Evolutionary conservation across 2,329 filamentous ascomycete species (phyloP).

Genomic region (Fusarium sp.): DNA sequence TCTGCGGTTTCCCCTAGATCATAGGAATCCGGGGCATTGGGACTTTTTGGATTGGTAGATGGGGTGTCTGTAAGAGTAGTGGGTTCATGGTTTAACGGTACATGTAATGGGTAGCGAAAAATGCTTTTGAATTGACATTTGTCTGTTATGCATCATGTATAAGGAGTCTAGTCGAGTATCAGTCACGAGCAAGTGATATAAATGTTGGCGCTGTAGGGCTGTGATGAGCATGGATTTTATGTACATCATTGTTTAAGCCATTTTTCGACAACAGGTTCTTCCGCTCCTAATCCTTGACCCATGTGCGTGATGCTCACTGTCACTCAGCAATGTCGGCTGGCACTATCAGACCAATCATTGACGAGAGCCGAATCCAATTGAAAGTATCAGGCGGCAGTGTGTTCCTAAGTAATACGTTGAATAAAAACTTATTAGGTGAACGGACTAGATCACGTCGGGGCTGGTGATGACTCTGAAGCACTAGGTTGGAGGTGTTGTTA

Average conservation of each 20-base stretch:
- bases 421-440: not conserved
- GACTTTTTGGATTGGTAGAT: slow-evolving; percentile 25
- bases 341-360: not conserved
- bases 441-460: not conserved
- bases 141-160: not conserved
- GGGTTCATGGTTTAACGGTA: slow-evolving; percentile 4
- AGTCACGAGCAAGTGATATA: not conserved
- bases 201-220: not conserved
- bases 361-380: not conserved
- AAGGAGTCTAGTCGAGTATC: not conserved
- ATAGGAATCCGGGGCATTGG: slow-evolving; percentile 25
- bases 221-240: not conserved
- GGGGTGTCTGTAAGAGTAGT: not conserved
- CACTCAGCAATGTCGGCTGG: not conserved
- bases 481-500: not conserved
- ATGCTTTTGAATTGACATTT: not conserved
- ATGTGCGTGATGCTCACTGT: not conserved
- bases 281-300: not conserved
- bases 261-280: not conserved
- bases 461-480: not conserved
- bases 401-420: not conserved
- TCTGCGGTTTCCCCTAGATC: slow-evolving; percentile 37
- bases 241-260: not conserved
- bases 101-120: slow-evolving; percentile 3
- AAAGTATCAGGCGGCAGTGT: not conserved